Evolutionary conservation across 768 basidiomycete species (phyloP).

Genomic region (Lactifluus hygrophoroides): DNA sequence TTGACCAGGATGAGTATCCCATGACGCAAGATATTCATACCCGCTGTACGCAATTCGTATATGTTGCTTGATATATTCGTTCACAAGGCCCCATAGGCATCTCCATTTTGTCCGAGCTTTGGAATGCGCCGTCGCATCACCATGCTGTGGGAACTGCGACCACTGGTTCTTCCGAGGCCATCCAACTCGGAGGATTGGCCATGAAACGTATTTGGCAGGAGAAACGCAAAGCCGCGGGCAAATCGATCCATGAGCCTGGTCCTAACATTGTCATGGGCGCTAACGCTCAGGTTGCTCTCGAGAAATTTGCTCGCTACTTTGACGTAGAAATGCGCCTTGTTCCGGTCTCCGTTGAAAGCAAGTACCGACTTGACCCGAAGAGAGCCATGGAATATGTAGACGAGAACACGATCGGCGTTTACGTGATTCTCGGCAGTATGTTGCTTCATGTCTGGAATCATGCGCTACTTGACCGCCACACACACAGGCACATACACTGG

Average conservation of each 20-base stretch:
- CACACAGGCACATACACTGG: slow-evolving; percentile 39
- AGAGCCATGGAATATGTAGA: slow-evolving; percentile 57
- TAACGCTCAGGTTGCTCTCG: slow-evolving; percentile 62
- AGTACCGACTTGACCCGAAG: slow-evolving; percentile 70
- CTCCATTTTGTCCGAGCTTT: slow-evolving; percentile 56
- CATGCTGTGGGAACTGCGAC: slow-evolving; percentile 62
- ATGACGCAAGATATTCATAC: slow-evolving; percentile 35
- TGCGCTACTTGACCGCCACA: neutral
- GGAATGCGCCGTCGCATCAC: slow-evolving; percentile 50
- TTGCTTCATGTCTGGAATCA: neutral
- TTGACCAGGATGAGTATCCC: slow-evolving; percentile 66
- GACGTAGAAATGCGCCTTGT: slow-evolving; percentile 60
- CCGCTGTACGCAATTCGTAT: slow-evolving; percentile 3
- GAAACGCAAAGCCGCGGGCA: slow-evolving; percentile 54
- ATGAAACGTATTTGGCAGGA: slow-evolving; percentile 68
- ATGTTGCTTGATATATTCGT: slow-evolving; percentile 24
- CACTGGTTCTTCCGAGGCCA: slow-evolving; percentile 63
- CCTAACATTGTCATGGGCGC: slow-evolving; percentile 60
- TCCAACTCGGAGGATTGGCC: slow-evolving; percentile 63
- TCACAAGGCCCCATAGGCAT: slow-evolving; percentile 36
- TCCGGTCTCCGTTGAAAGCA: slow-evolving; percentile 55
- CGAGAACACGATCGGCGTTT: slow-evolving; percentile 66
- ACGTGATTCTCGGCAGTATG: slow-evolving; percentile 48
- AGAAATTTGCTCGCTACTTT: slow-evolving; percentile 62
- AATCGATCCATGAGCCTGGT: slow-evolving; percentile 56